Base-by-base conservation (phyloP, 1,284 basidiomycete species). In the Tilletia horrida region DNA sequence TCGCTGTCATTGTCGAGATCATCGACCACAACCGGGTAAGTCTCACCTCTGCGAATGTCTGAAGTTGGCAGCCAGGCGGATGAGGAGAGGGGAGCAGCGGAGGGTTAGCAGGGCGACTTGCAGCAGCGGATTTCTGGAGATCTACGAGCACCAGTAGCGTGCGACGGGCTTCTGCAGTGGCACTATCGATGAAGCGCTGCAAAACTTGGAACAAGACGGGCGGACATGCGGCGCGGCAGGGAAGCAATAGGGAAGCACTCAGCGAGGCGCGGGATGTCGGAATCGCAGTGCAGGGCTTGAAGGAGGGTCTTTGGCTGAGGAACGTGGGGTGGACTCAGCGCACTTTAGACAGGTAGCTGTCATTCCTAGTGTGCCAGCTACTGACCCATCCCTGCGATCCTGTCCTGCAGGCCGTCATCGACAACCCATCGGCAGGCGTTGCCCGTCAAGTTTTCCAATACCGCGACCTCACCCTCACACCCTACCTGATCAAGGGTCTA, bases 21-120 rank as follows among this genome's bases (percentile, higher is more conserved):
- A 93, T 98, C 76, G 96, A 98, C 88, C 95, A 97, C 88, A 96
- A 94, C 87, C 89, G 93, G 83, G 94, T 96, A 80, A 74, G 90
- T 85, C n/a, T 31, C 62, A 44, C 62, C 23, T 52, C 18, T 7
- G 1, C 8, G n/a, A 48, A 25, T n/a, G 47, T 25, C 50, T n/a
- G 25, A 62, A 52, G 13, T 31, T 13, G 2, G n/a, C 6, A 3
- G 16, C 40, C n/a, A 1, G 31, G 16, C 29, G 59, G 3, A 11
- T 16, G 40, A 44, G 31, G 31, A 18, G 6, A 40, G 18, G 40
- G 59, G 42, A 6, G 31, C 6, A 62, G 14, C 6, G 31, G 57
- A 13, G 13, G n/a, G n/a, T n/a, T n/a, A n/a, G 52, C 21, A 16
- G n/a, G 25, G 7, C 31, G 18, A 44, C 18, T 21, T 21, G 62